Base-by-base conservation (phyloP, 1,284 basidiomycete genomes). In the Puccinia polysora region DNA sequence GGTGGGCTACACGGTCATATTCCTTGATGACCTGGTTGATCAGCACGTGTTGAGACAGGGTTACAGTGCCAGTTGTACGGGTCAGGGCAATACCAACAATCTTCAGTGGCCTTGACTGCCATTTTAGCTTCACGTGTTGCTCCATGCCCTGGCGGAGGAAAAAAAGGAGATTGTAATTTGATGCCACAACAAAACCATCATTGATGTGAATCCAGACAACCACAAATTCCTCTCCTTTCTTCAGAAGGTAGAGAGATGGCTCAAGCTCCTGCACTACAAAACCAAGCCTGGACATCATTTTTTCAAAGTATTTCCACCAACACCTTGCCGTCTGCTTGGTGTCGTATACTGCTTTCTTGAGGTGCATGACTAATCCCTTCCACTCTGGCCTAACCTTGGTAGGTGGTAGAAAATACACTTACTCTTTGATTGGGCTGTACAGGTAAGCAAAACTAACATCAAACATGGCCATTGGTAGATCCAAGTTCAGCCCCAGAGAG, bases 141-240 rank as follows among this genome's bases (percentile, higher is more conserved):
- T n/a, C n/a, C n/a, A n/a, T n/a, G n/a, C n/a, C n/a, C n/a, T n/a
- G n/a, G n/a, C n/a, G n/a, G n/a, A n/a, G n/a, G n/a, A n/a, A n/a
- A n/a, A n/a, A n/a, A n/a, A n/a, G n/a, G n/a, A n/a, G n/a, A n/a
- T n/a, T n/a, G n/a, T n/a, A n/a, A n/a, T n/a, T n/a, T n/a, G n/a
- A n/a, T n/a, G n/a, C n/a, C n/a, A n/a, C n/a, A n/a, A n/a, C n/a
- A n/a, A n/a, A n/a, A 0, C 65, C 52, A n/a, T 67, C 52, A 40
- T 67, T 52, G 14, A 67, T 36, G 38, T 67, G 65, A 5, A 67
- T 18, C 65, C 65, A 67, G 6, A 67, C 43, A 4, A 67, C 2
- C 8, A 47, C 15, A 12, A 28, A 34, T 0, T 23, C 52, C 1
- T 25, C n/a, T 10, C 4, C 28, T 0, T 23, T 8, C 1, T 28